Percentiles rank a stretch among this genome's conserved stretches.
Conservation (phyloP, 2,329 filamentous ascomycete species). For the Trichothecium roseum region DNA sequence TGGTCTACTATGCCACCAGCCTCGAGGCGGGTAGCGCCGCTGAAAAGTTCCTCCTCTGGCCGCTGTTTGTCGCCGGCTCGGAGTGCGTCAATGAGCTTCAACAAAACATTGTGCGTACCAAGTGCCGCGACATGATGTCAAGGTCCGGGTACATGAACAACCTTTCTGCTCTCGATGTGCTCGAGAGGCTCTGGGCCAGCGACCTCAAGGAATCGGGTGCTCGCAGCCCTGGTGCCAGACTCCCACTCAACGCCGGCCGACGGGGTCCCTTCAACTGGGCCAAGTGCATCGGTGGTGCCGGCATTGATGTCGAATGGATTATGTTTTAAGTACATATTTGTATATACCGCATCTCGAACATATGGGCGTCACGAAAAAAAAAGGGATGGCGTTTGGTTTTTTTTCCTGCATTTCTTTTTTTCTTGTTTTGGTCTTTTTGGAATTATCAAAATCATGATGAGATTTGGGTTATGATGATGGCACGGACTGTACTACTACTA, state of each 20-base stretch:
- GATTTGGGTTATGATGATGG: too few species aligned
- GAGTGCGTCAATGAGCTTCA: conserved; percentile 79
- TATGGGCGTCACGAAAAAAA: too few species aligned
- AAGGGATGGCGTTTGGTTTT: neutral
- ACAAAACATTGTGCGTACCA: conserved; percentile 65
- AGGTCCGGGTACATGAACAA: conserved; percentile 94
- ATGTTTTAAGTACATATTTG: conserved; percentile 40
- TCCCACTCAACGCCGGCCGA: conserved; percentile 22
- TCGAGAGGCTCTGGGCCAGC: conserved; percentile 73
- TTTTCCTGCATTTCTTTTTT: neutral
- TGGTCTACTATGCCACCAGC: conserved; percentile 72
- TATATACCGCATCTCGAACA: neutral
- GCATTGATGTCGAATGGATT: conserved; percentile 54
- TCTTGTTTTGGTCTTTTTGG: neutral
- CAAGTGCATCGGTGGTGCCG: conserved; percentile 43
- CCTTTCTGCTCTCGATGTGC: conserved; percentile 69
- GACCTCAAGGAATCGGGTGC: conserved; percentile 31
- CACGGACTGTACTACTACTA: too few species aligned
- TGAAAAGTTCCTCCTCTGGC: conserved; percentile 89
- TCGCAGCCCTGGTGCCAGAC: conserved; percentile 16
- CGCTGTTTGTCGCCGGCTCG: conserved; percentile 79
- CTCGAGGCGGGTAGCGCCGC: conserved; percentile 62
- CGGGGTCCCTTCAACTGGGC: conserved; percentile 48
- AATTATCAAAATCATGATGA: too few species aligned
- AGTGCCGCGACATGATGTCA: conserved; percentile 77